These are phyloP conservation scores for Radiomyces spectabilis DNA, from an alignment of 192 early-diverging fungal genomes.

Conservation along the genomic window DNA sequence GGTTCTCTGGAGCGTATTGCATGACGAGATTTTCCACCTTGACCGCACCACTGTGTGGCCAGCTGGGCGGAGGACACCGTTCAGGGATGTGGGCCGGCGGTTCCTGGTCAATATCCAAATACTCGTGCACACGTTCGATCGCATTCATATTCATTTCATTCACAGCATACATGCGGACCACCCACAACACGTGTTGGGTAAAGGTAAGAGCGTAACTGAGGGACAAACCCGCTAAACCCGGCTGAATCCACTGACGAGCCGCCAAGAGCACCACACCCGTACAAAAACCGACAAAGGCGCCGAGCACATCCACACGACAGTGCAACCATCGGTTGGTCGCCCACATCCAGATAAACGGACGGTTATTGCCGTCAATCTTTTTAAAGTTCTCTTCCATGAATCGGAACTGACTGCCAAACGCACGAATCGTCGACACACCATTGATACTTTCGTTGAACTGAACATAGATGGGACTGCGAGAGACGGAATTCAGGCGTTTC, in stretches of 20 bases:
- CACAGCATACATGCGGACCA: conserved; percentile 69
- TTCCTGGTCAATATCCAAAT: conserved; percentile 78
- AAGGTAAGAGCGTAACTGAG: conserved; percentile 84
- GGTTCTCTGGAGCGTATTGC: conserved; percentile 71
- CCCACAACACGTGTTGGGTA: conserved; percentile 73
- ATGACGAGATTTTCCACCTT: conserved; percentile 61
- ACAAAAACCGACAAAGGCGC: conserved; percentile 67
- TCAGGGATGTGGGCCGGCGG: conserved; percentile 26
- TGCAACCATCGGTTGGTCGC: conserved; percentile 83
- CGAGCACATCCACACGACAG: conserved; percentile 73
- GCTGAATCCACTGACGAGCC: conserved; percentile 48
- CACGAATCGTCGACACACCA: conserved; percentile 77
- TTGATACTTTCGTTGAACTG: conserved; percentile 77
- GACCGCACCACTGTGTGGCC: conserved; percentile 71
- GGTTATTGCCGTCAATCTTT: conserved; percentile 72
- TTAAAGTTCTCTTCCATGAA: conserved; percentile 55
- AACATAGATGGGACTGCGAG: conserved; percentile 69
- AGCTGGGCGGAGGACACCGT: conserved; percentile 24
- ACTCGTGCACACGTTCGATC: conserved; percentile 85
- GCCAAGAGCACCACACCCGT: conserved; percentile 61
- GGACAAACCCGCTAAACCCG: conserved; percentile 83
- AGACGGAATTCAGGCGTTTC: conserved; percentile 79
- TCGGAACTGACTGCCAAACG: conserved; percentile 65
- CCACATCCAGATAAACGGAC: conserved; percentile 85
- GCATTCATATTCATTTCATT: conserved; percentile 87